phyloP scores from a whole-genome alignment of 495 filamentous ascomycete genomes.

The Penicillium salamii region DNA sequence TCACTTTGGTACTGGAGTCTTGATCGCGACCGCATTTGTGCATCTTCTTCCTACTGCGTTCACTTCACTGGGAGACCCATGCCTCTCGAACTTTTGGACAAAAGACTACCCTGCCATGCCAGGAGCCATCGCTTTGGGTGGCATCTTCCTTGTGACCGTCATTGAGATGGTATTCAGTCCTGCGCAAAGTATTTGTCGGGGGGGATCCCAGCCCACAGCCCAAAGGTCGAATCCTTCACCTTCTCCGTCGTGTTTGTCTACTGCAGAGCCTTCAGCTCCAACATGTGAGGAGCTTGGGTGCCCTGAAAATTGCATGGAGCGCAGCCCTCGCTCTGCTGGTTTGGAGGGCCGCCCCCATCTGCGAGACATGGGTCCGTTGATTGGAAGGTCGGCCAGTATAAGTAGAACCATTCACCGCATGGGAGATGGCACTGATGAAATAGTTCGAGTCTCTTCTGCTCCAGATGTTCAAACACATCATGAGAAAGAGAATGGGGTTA shows the following conservation, averaged over 20 bases:
- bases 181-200: conserved; percentile 26
- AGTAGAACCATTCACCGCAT: conserved; percentile 30
- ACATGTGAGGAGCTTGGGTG: neutral
- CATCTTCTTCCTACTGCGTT: conserved; percentile 77
- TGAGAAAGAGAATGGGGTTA: conserved; percentile 10
- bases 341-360: conserved; percentile 20
- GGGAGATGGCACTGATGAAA: conserved; percentile 24
- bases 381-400: conserved; percentile 30
- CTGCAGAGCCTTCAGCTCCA: neutral
- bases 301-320: neutral
- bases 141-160: conserved; percentile 63
- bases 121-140: conserved; percentile 64
- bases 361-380: conserved; percentile 28
- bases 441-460: conserved; percentile 24
- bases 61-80: conserved; percentile 65
- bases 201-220: conserved; percentile 1
- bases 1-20: conserved; percentile 79
- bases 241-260: neutral
- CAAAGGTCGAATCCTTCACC: neutral
- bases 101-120: conserved; percentile 65
- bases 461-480: conserved; percentile 16
- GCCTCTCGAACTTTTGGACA: conserved; percentile 66
- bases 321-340: neutral
- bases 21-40: conserved; percentile 81
- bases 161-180: conserved; percentile 67